A percentile compares a stretch with the other conserved stretches of the same genome.
Evolutionary conservation across 805 yeast species (phyloP).

Genomic region (Sugiyamaella boreocaroliniensis): DNA sequence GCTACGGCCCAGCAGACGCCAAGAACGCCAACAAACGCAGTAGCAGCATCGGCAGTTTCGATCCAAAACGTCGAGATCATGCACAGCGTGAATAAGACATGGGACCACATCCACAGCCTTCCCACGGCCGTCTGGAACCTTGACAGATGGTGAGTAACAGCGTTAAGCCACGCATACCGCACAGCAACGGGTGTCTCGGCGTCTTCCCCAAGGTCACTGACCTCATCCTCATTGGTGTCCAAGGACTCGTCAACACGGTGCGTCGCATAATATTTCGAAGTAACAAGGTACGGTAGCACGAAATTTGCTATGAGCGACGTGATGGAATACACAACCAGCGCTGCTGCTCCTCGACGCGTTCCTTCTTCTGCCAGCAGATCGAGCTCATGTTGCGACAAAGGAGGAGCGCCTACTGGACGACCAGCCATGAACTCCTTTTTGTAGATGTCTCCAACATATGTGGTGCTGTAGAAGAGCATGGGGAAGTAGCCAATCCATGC

Average conservation of each 20-base stretch:
- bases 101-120: constrained; percentile 46
- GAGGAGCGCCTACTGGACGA: constrained; percentile 35
- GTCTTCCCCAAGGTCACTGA: neutral
- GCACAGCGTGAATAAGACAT: constrained; percentile 43
- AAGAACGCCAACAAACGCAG: constrained; percentile 43
- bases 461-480: constrained; percentile 56
- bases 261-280: constrained; percentile 25
- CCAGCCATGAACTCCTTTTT: constrained; percentile 30
- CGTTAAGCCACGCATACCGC: neutral
- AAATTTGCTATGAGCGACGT: constrained; percentile 41
- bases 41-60: constrained; percentile 37
- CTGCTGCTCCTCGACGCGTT: constrained; percentile 47
- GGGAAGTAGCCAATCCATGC: constrained; percentile 70
- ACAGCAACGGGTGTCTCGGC: neutral
- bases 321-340: constrained; percentile 44
- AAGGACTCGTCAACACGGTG: constrained; percentile 8
- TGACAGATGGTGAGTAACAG: no score
- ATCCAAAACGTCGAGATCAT: constrained; percentile 45
- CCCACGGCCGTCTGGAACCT: constrained; percentile 28
- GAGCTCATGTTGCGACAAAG: constrained; percentile 35
- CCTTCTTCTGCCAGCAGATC: constrained; percentile 39
- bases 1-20: constrained; percentile 64
- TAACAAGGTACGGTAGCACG: constrained; percentile 40
- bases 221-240: constrained; percentile 10
- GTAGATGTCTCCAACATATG: constrained; percentile 57